Evolutionary conservation across 1,284 basidiomycete genomes (phyloP).

Genomic region (Ceraceosorus bombacis): DNA sequence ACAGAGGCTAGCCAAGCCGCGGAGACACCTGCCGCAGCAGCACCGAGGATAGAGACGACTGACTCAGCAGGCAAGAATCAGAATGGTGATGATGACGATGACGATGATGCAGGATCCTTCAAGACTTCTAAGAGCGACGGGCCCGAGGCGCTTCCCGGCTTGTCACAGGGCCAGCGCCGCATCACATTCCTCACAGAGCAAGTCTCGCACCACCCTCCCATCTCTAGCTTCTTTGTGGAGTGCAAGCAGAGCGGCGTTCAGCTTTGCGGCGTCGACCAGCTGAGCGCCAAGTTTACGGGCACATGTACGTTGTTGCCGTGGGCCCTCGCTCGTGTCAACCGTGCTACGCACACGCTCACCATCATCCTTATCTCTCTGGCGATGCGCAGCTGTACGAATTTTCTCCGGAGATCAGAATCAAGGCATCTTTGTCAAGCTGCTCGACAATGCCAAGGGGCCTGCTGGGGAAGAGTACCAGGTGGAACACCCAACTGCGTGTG

Average conservation of each 20-base stretch:
- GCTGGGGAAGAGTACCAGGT: conserved; percentile 55
- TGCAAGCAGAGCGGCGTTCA: conserved; percentile 37
- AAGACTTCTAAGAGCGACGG: conserved; percentile 13
- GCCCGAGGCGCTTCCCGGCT: background rate
- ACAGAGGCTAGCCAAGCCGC: background rate
- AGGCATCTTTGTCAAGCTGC: conserved; percentile 62
- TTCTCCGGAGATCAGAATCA: conserved; percentile 57
- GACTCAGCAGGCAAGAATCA: background rate
- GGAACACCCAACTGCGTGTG: conserved; percentile 77
- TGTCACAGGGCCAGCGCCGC: conserved; percentile 16
- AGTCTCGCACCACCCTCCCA: conserved; percentile 90
- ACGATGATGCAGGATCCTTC: conserved; percentile 16
- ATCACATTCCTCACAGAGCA: conserved; percentile 44
- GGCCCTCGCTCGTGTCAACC: background rate
- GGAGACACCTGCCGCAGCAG: background rate
- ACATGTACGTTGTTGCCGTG: conserved; percentile 13
- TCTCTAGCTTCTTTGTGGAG: conserved; percentile 64
- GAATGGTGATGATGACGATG: conserved; percentile 5
- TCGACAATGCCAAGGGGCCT: conserved; percentile 15
- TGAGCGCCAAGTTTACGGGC: conserved; percentile 59
- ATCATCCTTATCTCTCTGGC: background rate
- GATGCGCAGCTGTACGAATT: conserved; percentile 50
- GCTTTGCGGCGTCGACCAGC: conserved; percentile 66
- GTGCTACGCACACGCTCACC: background rate
- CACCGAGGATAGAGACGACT: background rate